A percentile compares a stretch with the other conserved stretches of the same genome.
phyloP scores from a whole-genome alignment of 2,329 filamentous ascomycete species.

The Ophiostoma angusticollis region DNA sequence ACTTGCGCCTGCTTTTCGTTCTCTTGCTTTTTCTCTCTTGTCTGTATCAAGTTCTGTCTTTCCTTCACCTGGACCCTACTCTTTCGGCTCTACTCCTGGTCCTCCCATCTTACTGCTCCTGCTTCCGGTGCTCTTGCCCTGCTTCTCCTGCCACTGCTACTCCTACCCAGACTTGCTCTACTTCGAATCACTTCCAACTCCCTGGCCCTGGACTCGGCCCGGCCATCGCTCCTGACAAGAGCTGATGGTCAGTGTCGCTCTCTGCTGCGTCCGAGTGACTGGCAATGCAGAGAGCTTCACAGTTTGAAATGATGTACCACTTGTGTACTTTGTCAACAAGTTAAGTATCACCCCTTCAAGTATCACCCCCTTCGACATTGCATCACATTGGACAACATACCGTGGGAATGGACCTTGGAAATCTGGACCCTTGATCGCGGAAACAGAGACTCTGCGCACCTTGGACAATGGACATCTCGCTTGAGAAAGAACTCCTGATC shows the following conservation, averaged over 20 bases:
- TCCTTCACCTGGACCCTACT: conserved; percentile 1
- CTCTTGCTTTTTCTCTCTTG: not conserved
- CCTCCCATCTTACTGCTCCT: no score
- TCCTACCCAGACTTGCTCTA: not conserved
- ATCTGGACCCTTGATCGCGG: no score
- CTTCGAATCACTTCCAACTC: no score
- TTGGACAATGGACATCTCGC: no score
- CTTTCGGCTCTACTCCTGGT: no score
- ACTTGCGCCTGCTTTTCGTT: conserved; percentile 19
- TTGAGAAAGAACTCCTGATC: no score
- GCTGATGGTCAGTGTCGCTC: not conserved
- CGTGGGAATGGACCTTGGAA: no score
- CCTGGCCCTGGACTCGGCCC: conserved; percentile 3
- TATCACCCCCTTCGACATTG: no score
- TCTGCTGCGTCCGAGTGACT: not conserved
- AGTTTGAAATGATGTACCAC: conserved; percentile 6
- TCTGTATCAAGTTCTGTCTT: conserved; percentile 11
- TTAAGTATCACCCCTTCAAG: not conserved
- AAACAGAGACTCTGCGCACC: no score
- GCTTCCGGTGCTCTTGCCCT: no score
- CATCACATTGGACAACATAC: no score
- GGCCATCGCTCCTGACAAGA: conserved; percentile 4
- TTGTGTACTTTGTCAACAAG: not conserved
- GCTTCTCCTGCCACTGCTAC: no score
- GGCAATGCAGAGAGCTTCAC: not conserved